These are phyloP conservation scores for Oryza meridionalis DNA, from an alignment of 176 grass and related monocot species.

Conservation along the genomic window DNA sequence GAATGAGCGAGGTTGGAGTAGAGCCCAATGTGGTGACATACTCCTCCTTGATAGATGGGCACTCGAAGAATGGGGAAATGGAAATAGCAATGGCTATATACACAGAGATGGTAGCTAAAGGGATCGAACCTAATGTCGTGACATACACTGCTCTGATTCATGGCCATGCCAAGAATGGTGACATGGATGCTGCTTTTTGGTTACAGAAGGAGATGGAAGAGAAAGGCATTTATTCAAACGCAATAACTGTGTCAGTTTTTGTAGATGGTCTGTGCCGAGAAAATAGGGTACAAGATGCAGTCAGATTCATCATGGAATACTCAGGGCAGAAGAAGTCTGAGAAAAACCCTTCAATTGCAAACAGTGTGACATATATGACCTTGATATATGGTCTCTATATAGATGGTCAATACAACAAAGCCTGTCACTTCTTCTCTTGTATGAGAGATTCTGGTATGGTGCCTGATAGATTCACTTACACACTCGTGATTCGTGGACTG, in stretches of 20 bases:
- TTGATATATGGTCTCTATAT: slow-evolving; percentile 58
- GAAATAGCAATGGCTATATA: slow-evolving; percentile 60
- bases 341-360: slow-evolving; percentile 33
- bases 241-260: slow-evolving; percentile 50
- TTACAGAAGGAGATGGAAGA: slow-evolving; percentile 61
- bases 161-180: slow-evolving; percentile 49
- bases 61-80: slow-evolving; percentile 48
- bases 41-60: slow-evolving; percentile 61
- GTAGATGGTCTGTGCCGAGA: slow-evolving; percentile 55
- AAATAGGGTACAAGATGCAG: slow-evolving; percentile 53
- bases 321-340: slow-evolving; percentile 27
- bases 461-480: slow-evolving; percentile 63
- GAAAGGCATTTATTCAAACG: slow-evolving; percentile 44
- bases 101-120: slow-evolving; percentile 63
- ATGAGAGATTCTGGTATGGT: slow-evolving; percentile 61
- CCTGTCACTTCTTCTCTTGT: slow-evolving; percentile 48
- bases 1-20: slow-evolving; percentile 56
- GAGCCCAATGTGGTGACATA: slow-evolving; percentile 61
- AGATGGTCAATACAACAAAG: slow-evolving; percentile 50
- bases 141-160: slow-evolving; percentile 53
- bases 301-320: slow-evolving; percentile 41
- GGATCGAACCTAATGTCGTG: slow-evolving; percentile 50
- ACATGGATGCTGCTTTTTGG: slow-evolving; percentile 51
- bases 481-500: slow-evolving; percentile 57
- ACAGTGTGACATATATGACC: slow-evolving; percentile 55